phyloP scores from a whole-genome alignment of 2,329 filamentous ascomycete genomes.

The Pyricularia pennisetigena region DNA sequence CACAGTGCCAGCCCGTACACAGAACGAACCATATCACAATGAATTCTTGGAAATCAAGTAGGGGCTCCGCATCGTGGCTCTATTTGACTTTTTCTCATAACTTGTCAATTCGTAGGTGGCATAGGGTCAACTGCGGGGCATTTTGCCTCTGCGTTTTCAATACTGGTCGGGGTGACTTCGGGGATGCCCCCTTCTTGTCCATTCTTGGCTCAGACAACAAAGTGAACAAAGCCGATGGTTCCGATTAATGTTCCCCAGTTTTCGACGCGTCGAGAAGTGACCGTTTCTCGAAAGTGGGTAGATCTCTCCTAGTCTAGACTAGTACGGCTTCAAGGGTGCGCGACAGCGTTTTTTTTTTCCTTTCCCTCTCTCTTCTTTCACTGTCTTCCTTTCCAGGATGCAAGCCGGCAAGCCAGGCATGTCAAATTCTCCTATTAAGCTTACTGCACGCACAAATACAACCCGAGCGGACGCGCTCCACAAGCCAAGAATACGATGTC shows the following conservation, averaged over 20 bases:
- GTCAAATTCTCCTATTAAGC: neutral
- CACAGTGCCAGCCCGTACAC: neutral
- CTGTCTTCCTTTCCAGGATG: neutral
- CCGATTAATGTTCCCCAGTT: neutral
- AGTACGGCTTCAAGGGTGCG: neutral
- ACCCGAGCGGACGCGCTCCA: neutral
- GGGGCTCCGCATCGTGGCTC: neutral
- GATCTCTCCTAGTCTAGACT: neutral
- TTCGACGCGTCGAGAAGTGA: neutral
- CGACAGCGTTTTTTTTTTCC: neutral
- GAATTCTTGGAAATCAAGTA: neutral
- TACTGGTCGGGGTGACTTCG: neutral
- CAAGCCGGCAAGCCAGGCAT: neutral
- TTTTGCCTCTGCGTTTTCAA: neutral
- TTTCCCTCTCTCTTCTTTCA: too few species aligned
- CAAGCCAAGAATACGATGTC: neutral
- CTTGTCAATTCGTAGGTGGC: neutral
- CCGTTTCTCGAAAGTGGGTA: neutral
- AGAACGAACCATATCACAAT: neutral
- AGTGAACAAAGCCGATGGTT: constrained; percentile 1
- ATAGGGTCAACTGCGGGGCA: neutral
- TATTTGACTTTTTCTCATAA: neutral
- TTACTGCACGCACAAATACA: neutral
- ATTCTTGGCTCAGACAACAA: neutral
- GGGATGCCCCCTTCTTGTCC: neutral